Evolutionary conservation across 1,284 basidiomycete species (phyloP), one percentile per base, ranked within the genome.

Genomic region (Omphalotus olearius): DNA sequence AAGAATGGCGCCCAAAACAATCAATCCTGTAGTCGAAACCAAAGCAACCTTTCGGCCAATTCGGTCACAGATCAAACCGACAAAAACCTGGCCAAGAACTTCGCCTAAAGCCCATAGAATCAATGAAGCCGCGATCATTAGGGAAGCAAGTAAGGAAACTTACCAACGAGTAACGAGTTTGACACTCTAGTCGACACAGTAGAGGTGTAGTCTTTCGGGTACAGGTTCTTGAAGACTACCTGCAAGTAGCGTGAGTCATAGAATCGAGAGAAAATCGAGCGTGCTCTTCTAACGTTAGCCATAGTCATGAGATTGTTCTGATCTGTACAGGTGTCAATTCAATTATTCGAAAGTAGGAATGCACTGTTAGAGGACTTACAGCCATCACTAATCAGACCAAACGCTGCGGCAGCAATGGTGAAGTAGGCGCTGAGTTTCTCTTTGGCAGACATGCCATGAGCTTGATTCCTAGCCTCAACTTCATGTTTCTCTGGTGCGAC

Each of bases 1-100:
- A 35, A 91, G 74, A 26, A 77, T 85, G 14, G 83, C 82, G 28
- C 89, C 89, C 33, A 89, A 50, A 45, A 88, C 81, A 55, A 91
- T 88, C 28, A 88, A 63, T 28, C 80, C 59, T 0, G 88, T 91
- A 3, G 89, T 88, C 28, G 76, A 63, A 17, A 90, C 80, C 47
- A 90, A 76, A 7, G 85, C 86, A 18, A 78, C 78, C 64, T 89
- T 89, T 46, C 88, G 73, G 23, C 89, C 88, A 33, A 88, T 61
- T 46, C 82, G 75, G 62, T 91, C 88, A 58, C 84, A 88, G 26
- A 88, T 67, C 18, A 89, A 59, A 11, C 88, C 89, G 26, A 89
- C 80, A 28, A 72, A 45, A 40, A 89, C 53, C 59, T 86, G 85
- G n/a, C 86, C 86, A 39, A 88, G 67, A 47, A 88, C 74, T 40